These are phyloP conservation scores for Suhomyces chickasaworum DNA, from an alignment of 1,139 yeast species.

Conservation along the genomic window DNA sequence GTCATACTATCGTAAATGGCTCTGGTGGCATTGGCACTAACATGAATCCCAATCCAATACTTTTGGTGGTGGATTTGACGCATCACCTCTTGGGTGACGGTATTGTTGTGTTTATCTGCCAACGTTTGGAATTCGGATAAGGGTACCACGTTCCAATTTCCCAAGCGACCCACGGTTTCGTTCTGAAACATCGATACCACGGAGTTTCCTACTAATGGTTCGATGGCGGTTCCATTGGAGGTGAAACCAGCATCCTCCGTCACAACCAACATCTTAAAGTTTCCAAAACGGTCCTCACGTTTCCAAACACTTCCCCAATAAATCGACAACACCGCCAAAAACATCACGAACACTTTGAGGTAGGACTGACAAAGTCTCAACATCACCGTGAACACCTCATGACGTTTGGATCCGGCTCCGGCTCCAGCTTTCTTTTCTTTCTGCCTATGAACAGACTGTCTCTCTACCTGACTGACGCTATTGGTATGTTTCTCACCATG, in stretches of 20 bases:
- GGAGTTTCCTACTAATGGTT: constrained; percentile 37
- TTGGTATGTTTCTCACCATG: neutral
- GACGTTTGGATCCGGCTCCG: too few relatives aligned
- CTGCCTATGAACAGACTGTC: neutral
- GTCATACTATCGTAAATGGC: constrained; percentile 35
- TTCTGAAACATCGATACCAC: constrained; percentile 26
- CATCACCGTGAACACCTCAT: neutral
- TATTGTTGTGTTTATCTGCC: constrained; percentile 36
- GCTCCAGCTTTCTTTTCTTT: neutral
- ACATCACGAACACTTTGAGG: constrained; percentile 22
- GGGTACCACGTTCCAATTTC: constrained; percentile 43
- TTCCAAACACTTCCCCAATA: constrained; percentile 63
- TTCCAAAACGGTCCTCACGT: constrained; percentile 37
- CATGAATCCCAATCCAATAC: constrained; percentile 57
- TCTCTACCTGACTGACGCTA: neutral
- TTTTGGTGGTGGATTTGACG: constrained; percentile 47
- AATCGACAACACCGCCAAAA: constrained; percentile 44
- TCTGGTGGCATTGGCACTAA: constrained; percentile 47
- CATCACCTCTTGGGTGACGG: constrained; percentile 36
- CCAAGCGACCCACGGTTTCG: constrained; percentile 22
- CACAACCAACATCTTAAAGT: constrained; percentile 49
- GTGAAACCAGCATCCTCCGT: constrained; percentile 41
- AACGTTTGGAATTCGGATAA: constrained; percentile 28
- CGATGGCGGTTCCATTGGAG: constrained; percentile 22
- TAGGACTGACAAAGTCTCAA: constrained; percentile 14